Evolutionary conservation across 805 yeast genomes (phyloP), one percentile per base, ranked within the genome.

Genomic region (Kregervanrija fluxuum): DNA sequence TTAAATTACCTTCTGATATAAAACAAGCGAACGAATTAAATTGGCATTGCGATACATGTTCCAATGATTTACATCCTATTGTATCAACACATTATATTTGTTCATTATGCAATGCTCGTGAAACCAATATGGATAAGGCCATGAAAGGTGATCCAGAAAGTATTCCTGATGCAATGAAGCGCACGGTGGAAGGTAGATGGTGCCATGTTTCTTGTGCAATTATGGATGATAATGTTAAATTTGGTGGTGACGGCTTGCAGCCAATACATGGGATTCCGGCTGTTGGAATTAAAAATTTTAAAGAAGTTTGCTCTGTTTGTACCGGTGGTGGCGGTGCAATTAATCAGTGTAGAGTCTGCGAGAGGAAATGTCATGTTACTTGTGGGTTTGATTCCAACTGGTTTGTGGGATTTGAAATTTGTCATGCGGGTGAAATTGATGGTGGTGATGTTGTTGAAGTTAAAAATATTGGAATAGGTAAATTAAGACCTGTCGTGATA

Each of bases 31-130:
- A 33, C 37, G 48, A 10, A 15, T 72, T 68, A 8, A 73, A 72
- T 45, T 88, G 96, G 96, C 65, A 71, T 22, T 89, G 96, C 64
- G 95, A 87, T 53, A 70, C 80, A 1, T 89, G 96, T 57, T 69
- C 79, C 4, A 86, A 87, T 56, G 83, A 80, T 40, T 59, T 78
- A 42, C 75, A 77, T 48, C 91, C 93, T 0, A 50, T 73, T 2
- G 67, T 70, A 33, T 70, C 80, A 2, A 74, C 81, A 0, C 65
- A 73, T 15, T 82, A 84, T 55, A 62, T 72, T 2, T 88, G 96
- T 59, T 64, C 69, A 12, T 56, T 88, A n/a, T 89, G 96, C 60
- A 61, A 67, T 37, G 71, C 77, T 0, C 69, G 74, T 37, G 84
- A 77, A 39, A 55, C 65, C 14, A 74, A 75, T 51, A 66, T 68